Evolutionary conservation across 768 basidiomycete genomes (phyloP).

Genomic region (Cystobasidium tubakii): DNA sequence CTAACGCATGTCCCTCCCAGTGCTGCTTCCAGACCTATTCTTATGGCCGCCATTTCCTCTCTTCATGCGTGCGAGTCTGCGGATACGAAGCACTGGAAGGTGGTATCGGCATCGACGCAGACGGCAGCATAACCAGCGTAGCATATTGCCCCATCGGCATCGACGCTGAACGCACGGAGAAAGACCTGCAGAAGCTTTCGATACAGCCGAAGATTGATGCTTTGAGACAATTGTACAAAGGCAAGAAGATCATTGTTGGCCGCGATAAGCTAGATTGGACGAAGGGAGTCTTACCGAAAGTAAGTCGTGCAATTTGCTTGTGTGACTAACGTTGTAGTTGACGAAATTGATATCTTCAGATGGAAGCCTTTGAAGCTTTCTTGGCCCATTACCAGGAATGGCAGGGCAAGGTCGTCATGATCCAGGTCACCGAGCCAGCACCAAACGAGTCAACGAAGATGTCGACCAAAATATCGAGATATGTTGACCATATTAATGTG

Average conservation of each 20-base stretch:
- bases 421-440: constrained; percentile 87
- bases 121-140: constrained; percentile 71
- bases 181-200: constrained; percentile 62
- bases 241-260: constrained; percentile 97
- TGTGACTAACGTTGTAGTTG: no score
- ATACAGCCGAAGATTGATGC: constrained; percentile 85
- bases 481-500: constrained; percentile 87
- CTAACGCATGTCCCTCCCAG: not conserved
- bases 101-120: constrained; percentile 62
- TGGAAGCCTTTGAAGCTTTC: constrained; percentile 91
- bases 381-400: constrained; percentile 89
- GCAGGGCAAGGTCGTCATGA: constrained; percentile 55
- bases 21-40: constrained; percentile 98
- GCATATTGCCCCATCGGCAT: constrained; percentile 92
- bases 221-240: constrained; percentile 74
- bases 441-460: constrained; percentile 87
- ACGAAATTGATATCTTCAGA: no score
- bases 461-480: constrained; percentile 84
- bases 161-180: constrained; percentile 79
- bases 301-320: constrained; percentile 44
- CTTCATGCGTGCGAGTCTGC: constrained; percentile 87
- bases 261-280: constrained; percentile 98
- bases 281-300: constrained; percentile 95
- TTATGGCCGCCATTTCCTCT: constrained; percentile 89
- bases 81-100: constrained; percentile 74